These are phyloP conservation scores for Nectriaceae sp. DNA, from an alignment of 2,329 filamentous ascomycete species.

Conservation along the genomic window DNA sequence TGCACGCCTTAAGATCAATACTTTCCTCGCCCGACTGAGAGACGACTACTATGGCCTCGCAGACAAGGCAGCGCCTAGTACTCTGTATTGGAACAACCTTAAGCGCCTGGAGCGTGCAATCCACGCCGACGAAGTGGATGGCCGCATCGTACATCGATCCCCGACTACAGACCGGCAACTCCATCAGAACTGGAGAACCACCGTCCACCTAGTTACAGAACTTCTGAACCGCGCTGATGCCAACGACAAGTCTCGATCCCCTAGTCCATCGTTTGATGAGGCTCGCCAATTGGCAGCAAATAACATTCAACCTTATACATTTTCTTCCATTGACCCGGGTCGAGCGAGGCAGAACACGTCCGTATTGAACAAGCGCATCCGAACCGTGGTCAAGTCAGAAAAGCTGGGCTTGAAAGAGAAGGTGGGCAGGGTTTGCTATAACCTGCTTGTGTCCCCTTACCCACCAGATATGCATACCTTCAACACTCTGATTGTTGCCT, in stretches of 20 bases:
- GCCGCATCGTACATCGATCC: constrained; percentile 17
- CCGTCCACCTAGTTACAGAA: constrained; percentile 30
- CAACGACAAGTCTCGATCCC: constrained; percentile 19
- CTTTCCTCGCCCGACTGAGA: constrained; percentile 30
- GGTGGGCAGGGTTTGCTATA: constrained; percentile 57
- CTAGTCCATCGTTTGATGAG: constrained; percentile 32
- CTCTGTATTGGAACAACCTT: constrained; percentile 32
- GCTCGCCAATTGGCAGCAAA: constrained; percentile 25
- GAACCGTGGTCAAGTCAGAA: constrained; percentile 28
- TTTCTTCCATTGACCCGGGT: constrained; percentile 28
- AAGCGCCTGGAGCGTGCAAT: constrained; percentile 32
- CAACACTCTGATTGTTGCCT: constrained; percentile 70
- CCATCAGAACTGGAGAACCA: constrained; percentile 25
- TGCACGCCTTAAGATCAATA: constrained; percentile 27
- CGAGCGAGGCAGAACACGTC: constrained; percentile 27
- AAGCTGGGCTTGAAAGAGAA: constrained; percentile 33
- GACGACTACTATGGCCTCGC: constrained; percentile 26
- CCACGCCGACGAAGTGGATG: constrained; percentile 29
- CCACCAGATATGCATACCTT: constrained; percentile 70
- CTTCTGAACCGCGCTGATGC: constrained; percentile 31
- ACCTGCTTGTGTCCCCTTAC: constrained; percentile 62
- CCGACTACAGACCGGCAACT: constrained; percentile 30
- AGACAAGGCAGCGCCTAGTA: no score
- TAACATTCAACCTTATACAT: constrained; percentile 25
- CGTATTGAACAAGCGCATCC: constrained; percentile 32